Conservation (phyloP, 2,329 filamentous ascomycete species). For the Colletotrichum scovillei region DNA sequence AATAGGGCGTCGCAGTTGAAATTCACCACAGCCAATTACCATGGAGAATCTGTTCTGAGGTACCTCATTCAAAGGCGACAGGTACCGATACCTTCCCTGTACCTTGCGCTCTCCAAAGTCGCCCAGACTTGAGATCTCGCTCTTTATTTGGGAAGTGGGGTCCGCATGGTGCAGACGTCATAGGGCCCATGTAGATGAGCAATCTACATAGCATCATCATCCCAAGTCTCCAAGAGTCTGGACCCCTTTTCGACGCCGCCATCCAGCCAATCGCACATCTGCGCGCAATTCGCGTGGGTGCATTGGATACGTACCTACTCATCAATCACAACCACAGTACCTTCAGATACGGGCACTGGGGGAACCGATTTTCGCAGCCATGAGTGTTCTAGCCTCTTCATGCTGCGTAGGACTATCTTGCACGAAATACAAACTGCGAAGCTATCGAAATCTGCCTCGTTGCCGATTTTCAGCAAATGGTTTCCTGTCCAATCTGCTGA, state of each 20-base stretch:
- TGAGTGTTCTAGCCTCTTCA: background rate
- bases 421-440: background rate
- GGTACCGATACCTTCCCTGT: constrained; percentile 16
- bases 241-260: constrained; percentile 24
- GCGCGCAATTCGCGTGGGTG: constrained; percentile 10
- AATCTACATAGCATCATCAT: constrained; percentile 32
- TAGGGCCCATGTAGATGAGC: constrained; percentile 24
- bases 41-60: background rate
- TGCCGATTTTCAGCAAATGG: background rate
- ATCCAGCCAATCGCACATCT: constrained; percentile 17
- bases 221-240: constrained; percentile 29
- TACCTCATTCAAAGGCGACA: background rate
- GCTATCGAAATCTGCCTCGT: background rate
- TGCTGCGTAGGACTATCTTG: background rate
- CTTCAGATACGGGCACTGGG: no score
- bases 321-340: no score
- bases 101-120: constrained; percentile 6
- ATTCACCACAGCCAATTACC: background rate
- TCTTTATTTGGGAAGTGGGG: constrained; percentile 14
- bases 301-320: background rate
- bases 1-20: background rate
- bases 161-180: constrained; percentile 30
- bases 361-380: background rate
- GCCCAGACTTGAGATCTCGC: background rate
- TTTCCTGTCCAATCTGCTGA: no score